Evolutionary conservation across 2,329 filamentous ascomycete genomes (phyloP).

Genomic region (Neofusicoccum ribis): DNA sequence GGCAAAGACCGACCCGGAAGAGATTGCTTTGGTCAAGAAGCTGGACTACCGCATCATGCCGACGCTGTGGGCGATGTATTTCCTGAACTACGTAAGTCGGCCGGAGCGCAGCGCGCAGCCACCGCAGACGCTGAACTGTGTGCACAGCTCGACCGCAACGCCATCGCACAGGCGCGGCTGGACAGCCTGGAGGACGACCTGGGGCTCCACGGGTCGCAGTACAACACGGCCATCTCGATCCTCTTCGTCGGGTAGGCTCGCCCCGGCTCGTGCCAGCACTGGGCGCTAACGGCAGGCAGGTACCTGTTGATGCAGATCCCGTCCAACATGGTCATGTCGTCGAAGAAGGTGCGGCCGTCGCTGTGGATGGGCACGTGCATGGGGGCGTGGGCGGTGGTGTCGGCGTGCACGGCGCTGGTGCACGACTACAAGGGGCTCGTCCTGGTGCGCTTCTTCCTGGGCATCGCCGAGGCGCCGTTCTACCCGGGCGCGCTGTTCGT

Average conservation of each 20-base stretch:
- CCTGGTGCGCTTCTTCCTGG: constrained; percentile 38
- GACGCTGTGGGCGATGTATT: constrained; percentile 44
- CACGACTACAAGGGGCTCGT: constrained; percentile 41
- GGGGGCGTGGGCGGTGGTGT: constrained; percentile 42
- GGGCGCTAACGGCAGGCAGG: constrained; percentile 46
- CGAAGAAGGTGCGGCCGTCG: constrained; percentile 36
- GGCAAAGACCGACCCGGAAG: constrained; percentile 35
- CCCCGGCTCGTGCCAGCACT: constrained; percentile 57
- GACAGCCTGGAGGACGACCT: constrained; percentile 61
- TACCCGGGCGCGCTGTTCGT: constrained; percentile 37
- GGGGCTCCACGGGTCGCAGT: background rate
- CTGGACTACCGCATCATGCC: constrained; percentile 37
- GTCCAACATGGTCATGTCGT: constrained; percentile 44
- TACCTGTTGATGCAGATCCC: constrained; percentile 37
- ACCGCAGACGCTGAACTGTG: constrained; percentile 19
- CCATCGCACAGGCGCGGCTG: constrained; percentile 64
- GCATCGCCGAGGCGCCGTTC: constrained; percentile 38
- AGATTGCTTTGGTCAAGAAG: constrained; percentile 36
- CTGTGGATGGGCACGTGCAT: constrained; percentile 40
- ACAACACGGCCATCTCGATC: constrained; percentile 55
- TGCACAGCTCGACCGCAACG: constrained; percentile 56
- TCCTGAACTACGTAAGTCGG: constrained; percentile 29
- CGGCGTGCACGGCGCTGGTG: constrained; percentile 35
- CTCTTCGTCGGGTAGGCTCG: constrained; percentile 53
- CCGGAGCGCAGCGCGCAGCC: too few species aligned